Percentiles rank a stretch among this genome's conserved stretches.
Evolutionary conservation across 352 stramenopile species (phyloP).

Genomic region (Phytophthora tubulina): DNA sequence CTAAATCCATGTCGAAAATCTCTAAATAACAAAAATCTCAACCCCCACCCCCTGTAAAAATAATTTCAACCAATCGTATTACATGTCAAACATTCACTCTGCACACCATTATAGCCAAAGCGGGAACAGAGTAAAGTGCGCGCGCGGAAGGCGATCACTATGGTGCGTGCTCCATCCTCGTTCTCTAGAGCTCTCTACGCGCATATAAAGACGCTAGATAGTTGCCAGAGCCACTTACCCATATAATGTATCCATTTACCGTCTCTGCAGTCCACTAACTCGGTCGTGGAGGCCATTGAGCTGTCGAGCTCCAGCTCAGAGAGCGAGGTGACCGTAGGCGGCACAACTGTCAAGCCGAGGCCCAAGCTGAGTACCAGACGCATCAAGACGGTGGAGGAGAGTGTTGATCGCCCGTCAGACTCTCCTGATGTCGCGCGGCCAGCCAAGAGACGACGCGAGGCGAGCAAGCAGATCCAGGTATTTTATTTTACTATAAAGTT

Average conservation of each 20-base stretch:
- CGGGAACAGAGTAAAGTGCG: slow-evolving; percentile 6
- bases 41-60: slow-evolving; percentile 8
- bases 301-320: slow-evolving; percentile 46
- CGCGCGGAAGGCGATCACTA: slow-evolving; percentile 18
- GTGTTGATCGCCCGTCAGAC: slow-evolving; percentile 16
- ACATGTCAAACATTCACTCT: slow-evolving; percentile 19
- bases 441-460: slow-evolving; percentile 37
- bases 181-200: neutral
- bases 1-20: slow-evolving; percentile 13
- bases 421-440: slow-evolving; percentile 31
- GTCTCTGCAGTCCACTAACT: slow-evolving; percentile 17
- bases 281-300: slow-evolving; percentile 23
- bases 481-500: slow-evolving; percentile 26
- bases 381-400: slow-evolving; percentile 13
- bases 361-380: slow-evolving; percentile 57
- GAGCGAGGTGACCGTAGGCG: slow-evolving; percentile 27
- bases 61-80: slow-evolving; percentile 32
- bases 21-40: slow-evolving; percentile 8
- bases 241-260: slow-evolving; percentile 2
- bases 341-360: slow-evolving; percentile 33
- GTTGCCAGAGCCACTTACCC: neutral
- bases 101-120: neutral
- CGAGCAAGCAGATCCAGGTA: slow-evolving; percentile 39
- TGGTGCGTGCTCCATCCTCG: slow-evolving; percentile 24
- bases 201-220: neutral